phyloP scores from a whole-genome alignment of 345 rosid genomes.

The Eucalyptus curtisii region DNA sequence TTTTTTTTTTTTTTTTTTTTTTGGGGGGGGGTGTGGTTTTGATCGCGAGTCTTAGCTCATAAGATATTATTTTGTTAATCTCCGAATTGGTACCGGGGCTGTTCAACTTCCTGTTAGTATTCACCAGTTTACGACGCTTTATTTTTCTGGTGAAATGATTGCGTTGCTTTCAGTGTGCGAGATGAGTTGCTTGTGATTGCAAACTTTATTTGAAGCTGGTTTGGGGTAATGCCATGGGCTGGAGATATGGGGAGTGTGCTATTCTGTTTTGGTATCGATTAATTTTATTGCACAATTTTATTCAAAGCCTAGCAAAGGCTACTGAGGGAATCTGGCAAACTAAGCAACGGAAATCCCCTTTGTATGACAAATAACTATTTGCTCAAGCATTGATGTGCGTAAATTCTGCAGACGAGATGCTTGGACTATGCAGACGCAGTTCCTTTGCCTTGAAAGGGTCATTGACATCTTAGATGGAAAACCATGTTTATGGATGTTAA shows the following conservation, averaged over 20 bases:
- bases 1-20: fast-evolving
- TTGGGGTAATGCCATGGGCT: not conserved
- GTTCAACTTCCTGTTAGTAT: not conserved
- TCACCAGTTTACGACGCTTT: not conserved
- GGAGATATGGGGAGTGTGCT: not conserved
- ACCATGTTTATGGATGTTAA: not conserved
- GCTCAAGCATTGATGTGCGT: not conserved
- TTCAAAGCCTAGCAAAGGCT: not conserved
- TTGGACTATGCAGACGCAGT: not conserved
- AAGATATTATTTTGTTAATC: not conserved
- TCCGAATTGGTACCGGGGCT: not conserved
- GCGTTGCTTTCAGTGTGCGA: not conserved
- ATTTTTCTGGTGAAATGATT: not conserved
- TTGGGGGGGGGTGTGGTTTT: not conserved
- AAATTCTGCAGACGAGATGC: not conserved
- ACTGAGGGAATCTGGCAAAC: not conserved
- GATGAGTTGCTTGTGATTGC: not conserved
- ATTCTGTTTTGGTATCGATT: not conserved
- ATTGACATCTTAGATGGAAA: not conserved
- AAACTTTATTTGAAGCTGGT: not conserved
- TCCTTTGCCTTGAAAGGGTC: not conserved
- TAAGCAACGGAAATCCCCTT: not conserved
- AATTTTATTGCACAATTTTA: not conserved
- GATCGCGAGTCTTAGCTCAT: not conserved
- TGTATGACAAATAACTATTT: not conserved